Evolutionary conservation across 2,329 filamentous ascomycete genomes (phyloP), one percentile per base, ranked within the genome.

Genomic region (Diaporthe velutina): DNA sequence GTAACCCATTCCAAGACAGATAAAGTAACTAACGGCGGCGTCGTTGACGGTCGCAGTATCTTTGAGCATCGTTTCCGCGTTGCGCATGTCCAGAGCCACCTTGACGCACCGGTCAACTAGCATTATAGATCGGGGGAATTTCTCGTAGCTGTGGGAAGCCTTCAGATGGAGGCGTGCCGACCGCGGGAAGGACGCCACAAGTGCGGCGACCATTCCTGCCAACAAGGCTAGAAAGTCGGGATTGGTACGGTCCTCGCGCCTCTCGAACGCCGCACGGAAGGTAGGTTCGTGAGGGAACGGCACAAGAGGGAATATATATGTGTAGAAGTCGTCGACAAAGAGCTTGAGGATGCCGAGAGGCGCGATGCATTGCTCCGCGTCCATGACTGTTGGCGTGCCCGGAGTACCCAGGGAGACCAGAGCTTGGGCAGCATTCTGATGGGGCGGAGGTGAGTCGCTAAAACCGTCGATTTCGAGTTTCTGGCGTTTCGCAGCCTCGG

Each of bases 271-370:
- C 76, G 91, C 89, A 30, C 93, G 89, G 81, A 96, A 95, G 5
- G 93, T 93, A 0, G 93, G 93, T 80, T 95, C 93, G 82, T 96
- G 94, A 0, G 94, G 94, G 74, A 96, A 95, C 0, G 94, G 94
- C 74, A 90, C 90, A 12, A 96, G 87, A 1, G 94, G 94, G 78
- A 95, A 93, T 71, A 95, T 93, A 81, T 95, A 95, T 25, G 92
- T 95, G 83, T 95, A 96, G 87, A 94, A 96, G 84, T 96, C 94
- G 81, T 95, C 93, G 74, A 96, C 90, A 22, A 95, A 86, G 2
- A 93, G 87, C 79, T 93, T 89, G 70, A 96, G 85, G 15, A 93
- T 90, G 10, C 90, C 89, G 82, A 93, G 87, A 0, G 93, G 92
- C 54, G 93, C 93, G 76, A 96, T 95, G 28, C 75, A 74, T 2